A percentile compares a stretch with the other conserved stretches of the same genome.
phyloP scores from a whole-genome alignment of 1,139 yeast genomes.

The Chernovozyma aurita region DNA sequence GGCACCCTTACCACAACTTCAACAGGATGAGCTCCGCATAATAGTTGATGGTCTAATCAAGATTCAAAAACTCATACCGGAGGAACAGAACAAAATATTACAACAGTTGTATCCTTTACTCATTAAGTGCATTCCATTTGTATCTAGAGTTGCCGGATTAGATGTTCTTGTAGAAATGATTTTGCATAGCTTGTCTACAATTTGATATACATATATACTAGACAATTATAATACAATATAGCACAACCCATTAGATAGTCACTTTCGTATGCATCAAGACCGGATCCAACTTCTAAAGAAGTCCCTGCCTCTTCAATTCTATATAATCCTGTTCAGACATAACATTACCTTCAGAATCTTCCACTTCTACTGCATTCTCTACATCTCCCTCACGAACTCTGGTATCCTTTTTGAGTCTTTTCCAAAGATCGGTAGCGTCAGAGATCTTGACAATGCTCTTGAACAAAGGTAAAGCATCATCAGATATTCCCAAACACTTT shows the following conservation, averaged over 20 bases:
- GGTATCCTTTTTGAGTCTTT: conserved; percentile 36
- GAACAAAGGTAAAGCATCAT: conserved; percentile 39
- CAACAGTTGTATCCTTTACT: conserved; percentile 1
- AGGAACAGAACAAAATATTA: neutral
- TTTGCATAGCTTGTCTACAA: neutral
- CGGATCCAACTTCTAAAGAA: too few species aligned
- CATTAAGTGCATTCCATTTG: conserved; percentile 1
- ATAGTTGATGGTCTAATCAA: conserved; percentile 23
- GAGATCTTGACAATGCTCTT: conserved; percentile 62
- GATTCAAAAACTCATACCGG: conserved; percentile 4
- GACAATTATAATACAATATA: too few species aligned
- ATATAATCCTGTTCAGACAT: conserved; percentile 79
- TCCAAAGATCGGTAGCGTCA: conserved; percentile 65
- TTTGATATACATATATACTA: neutral
- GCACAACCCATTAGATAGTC: too few species aligned
- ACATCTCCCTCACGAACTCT: conserved; percentile 35
- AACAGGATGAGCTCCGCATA: conserved; percentile 27
- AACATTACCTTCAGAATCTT: conserved; percentile 89
- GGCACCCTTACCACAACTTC: conserved; percentile 35
- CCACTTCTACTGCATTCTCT: conserved; percentile 72
- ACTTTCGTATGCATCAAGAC: too few species aligned
- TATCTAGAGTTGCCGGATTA: conserved; percentile 2
- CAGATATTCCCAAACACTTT: conserved; percentile 66
- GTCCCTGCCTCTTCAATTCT: conserved; percentile 82
- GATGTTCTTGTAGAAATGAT: conserved; percentile 1